Evolutionary conservation across 2,329 filamentous ascomycete genomes (phyloP).

Genomic region (Akanthomyces lecanii): DNA sequence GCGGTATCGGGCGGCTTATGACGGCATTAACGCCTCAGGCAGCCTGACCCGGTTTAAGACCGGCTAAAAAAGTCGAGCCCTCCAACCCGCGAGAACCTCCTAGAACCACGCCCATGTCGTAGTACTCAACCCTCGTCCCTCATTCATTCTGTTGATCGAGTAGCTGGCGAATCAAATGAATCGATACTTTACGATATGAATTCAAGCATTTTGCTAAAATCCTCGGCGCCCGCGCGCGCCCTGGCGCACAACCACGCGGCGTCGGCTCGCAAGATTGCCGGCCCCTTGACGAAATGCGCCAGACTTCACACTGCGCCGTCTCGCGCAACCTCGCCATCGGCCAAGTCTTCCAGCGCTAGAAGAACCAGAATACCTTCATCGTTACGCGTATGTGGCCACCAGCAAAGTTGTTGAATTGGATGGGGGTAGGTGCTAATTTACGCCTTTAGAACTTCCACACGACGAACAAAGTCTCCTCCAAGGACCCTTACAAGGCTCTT

Average conservation of each 20-base stretch:
- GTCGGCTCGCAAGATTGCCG: conserved; percentile 37
- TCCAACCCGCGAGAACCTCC: conserved; percentile 12
- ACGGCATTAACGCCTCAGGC: conserved; percentile 27
- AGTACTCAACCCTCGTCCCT: neutral
- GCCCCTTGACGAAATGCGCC: conserved; percentile 36
- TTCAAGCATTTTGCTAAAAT: conserved; percentile 43
- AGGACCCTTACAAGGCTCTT: conserved; percentile 83
- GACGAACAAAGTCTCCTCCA: conserved; percentile 49
- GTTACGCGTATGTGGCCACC: conserved; percentile 27
- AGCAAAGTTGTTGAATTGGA: neutral
- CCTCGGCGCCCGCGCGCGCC: conserved; percentile 42
- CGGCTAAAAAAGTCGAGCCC: conserved; percentile 20
- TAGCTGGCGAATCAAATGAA: conserved; percentile 25
- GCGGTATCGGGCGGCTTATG: conserved; percentile 22
- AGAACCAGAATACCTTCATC: conserved; percentile 20
- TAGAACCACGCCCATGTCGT: conserved; percentile 10
- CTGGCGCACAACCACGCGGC: conserved; percentile 41
- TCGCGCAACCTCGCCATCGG: conserved; percentile 19
- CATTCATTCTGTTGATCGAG: conserved; percentile 2
- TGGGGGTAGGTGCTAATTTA: conserved; percentile 10
- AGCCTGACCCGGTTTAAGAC: conserved; percentile 19
- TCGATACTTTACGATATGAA: conserved; percentile 39
- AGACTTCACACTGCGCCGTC: conserved; percentile 30
- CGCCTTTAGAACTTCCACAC: conserved; percentile 55
- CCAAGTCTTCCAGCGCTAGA: conserved; percentile 22